A percentile compares a stretch with the other conserved stretches of the same genome.
phyloP scores from a whole-genome alignment of 306 rosid genomes.

The Sophora flavescens region DNA sequence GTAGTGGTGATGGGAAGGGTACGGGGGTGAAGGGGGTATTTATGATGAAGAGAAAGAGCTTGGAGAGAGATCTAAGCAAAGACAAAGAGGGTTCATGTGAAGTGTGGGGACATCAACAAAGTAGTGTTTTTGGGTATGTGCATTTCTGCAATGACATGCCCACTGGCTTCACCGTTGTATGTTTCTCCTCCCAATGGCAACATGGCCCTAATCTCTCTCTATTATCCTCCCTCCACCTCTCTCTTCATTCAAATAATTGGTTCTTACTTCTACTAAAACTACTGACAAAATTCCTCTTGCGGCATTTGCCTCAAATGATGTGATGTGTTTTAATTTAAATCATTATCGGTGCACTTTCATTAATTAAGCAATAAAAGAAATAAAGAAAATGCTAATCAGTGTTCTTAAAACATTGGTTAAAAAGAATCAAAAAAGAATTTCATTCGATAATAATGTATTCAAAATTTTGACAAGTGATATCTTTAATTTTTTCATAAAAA shows the following conservation, averaged over 20 bases:
- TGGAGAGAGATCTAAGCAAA: background rate
- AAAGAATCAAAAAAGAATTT: too few relatives aligned
- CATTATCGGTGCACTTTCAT: too few relatives aligned
- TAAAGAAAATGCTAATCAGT: too few relatives aligned
- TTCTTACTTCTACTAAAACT: background rate
- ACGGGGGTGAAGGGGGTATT: conserved; percentile 55
- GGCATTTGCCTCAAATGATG: background rate
- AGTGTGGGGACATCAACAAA: conserved; percentile 37
- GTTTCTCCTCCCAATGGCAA: conserved; percentile 58
- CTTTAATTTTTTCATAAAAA: too few relatives aligned
- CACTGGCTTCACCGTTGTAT: conserved; percentile 56
- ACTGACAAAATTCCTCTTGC: background rate
- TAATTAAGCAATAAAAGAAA: too few relatives aligned
- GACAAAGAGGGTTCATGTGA: conserved; percentile 37
- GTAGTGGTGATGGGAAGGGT: conserved; percentile 35
- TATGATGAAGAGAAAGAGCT: conserved; percentile 45
- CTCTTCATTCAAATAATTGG: background rate
- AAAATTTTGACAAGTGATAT: too few relatives aligned
- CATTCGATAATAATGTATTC: too few relatives aligned
- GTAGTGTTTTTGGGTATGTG: conserved; percentile 65
- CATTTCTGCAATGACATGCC: conserved; percentile 55
- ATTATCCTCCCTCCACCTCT: background rate
- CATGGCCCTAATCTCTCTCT: conserved; percentile 56
- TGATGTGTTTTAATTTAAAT: background rate
- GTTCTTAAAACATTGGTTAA: too few relatives aligned